Conservation (phyloP, 2,329 filamentous ascomycete species). For the Penicillium digitatum region DNA sequence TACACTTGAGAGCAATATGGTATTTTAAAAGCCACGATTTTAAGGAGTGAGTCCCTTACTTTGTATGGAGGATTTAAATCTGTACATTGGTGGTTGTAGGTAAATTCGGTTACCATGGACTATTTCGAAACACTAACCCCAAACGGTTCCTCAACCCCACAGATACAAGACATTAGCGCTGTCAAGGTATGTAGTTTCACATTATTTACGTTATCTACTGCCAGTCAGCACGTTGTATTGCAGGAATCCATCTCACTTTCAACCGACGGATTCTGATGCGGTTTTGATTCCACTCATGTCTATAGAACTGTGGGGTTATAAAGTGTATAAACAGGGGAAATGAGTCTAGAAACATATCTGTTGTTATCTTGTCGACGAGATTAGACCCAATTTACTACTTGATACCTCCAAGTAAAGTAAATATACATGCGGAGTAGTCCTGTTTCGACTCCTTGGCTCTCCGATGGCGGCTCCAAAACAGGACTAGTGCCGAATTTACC, state of each 20-base stretch:
- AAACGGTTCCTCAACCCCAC: neutral
- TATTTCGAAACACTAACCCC: neutral
- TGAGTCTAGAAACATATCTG: too few relatives aligned
- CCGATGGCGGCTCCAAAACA: conserved; percentile 24
- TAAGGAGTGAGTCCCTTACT: neutral
- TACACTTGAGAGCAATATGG: neutral
- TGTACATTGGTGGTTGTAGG: too few relatives aligned
- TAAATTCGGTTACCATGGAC: neutral
- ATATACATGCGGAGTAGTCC: neutral
- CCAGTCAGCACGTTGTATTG: neutral
- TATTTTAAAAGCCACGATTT: neutral
- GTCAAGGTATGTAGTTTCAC: neutral
- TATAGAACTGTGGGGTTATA: neutral
- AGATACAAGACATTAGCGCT: neutral
- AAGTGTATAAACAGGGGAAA: neutral
- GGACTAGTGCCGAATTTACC: conserved; percentile 21
- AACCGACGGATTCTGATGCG: neutral
- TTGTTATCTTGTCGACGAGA: neutral
- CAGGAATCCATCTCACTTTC: neutral
- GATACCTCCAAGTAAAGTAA: neutral
- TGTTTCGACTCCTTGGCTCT: conserved; percentile 5
- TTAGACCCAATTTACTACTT: neutral
- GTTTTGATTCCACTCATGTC: neutral
- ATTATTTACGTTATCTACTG: neutral
- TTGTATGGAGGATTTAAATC: neutral